Evolutionary conservation across 2,329 filamentous ascomycete genomes (phyloP), one percentile per base, ranked within the genome.

Genomic region (Fusarium multiceps): DNA sequence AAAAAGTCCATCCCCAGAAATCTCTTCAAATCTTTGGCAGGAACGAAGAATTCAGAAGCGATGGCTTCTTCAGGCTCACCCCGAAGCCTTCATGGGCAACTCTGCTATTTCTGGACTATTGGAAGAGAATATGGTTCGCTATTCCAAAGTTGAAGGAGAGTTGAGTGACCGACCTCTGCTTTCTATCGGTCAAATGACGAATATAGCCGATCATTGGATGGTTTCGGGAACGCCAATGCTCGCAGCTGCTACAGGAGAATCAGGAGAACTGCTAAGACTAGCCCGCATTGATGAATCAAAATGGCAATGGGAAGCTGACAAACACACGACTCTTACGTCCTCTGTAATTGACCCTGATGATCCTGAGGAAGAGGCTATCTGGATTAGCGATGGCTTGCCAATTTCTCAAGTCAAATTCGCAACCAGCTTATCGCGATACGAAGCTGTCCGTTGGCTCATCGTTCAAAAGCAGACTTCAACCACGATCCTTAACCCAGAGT

Each of bases 191-290:
- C 84, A 87, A 59, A 82, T 88, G 67, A 77, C 80, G 3, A 81
- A 87, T 67, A 64, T 79, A 20, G 81, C 78, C 41, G 59, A 77
- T 20, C 71, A 74, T 5, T 71, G 59, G 28, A 74, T 55, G 32
- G 47, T 69, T 32, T 68, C 59, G 2, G 76, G 74, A 18, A 77
- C 77, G 14, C 78, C 80, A 3, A 77, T 81, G 70, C 81, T 84
- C 64, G 87, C 81, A 66, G 84, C 80, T 72, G 84, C 81, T 7
- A 81, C 84, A 4, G 90, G 90, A n/a, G 82, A 84, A 50, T 84
- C 83, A 16, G 87, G 88, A 2, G 86, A 90, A 68, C 78, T 87
- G 2, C 78, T 93, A 12, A 86, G 87, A 4, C 74, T 93, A 4
- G 77, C 85, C 7, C 80, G 82, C 9, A 76, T 90, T 6, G 80